Evolutionary conservation across 345 rosid species (phyloP).

Genomic region (Eucalyptus coolabah): DNA sequence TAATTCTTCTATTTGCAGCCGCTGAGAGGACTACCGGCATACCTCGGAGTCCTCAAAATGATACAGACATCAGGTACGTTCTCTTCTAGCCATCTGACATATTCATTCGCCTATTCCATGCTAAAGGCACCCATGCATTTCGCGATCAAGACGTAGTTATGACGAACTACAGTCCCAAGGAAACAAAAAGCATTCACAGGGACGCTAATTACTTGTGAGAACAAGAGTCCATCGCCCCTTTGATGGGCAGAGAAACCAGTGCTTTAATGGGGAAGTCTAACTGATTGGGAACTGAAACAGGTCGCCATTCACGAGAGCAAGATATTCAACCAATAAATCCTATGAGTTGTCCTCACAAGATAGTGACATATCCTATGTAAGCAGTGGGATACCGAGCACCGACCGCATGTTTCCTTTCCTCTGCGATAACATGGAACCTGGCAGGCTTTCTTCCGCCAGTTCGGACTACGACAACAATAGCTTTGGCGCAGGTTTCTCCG

Average conservation of each 20-base stretch:
- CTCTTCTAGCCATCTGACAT: neutral
- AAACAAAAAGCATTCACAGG: neutral
- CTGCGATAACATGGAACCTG: slow-evolving; percentile 21
- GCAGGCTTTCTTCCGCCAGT: slow-evolving; percentile 15
- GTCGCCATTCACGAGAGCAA: slow-evolving; percentile 48
- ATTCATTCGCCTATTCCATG: neutral
- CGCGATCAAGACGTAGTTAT: neutral
- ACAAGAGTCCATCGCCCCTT: neutral
- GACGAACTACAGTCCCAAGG: neutral
- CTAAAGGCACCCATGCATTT: neutral
- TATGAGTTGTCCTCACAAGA: slow-evolving; percentile 37
- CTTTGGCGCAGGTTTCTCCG: slow-evolving; percentile 18
- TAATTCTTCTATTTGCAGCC: neutral
- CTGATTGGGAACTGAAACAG: slow-evolving; percentile 8
- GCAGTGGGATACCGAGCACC: slow-evolving; percentile 51
- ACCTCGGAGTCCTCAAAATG: slow-evolving; percentile 6
- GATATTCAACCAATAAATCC: slow-evolving; percentile 3
- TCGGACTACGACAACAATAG: slow-evolving; percentile 40
- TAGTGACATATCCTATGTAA: slow-evolving; percentile 64
- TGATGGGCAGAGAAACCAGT: neutral
- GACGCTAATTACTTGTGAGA: neutral
- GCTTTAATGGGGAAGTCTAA: neutral
- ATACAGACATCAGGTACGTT: slow-evolving; percentile 23
- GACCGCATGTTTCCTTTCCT: slow-evolving; percentile 28
- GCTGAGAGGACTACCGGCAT: slow-evolving; percentile 5